A percentile compares a stretch with the other conserved stretches of the same genome.
Evolutionary conservation across 768 basidiomycete species (phyloP).

Genomic region (Hortiboletus flavorubellus): DNA sequence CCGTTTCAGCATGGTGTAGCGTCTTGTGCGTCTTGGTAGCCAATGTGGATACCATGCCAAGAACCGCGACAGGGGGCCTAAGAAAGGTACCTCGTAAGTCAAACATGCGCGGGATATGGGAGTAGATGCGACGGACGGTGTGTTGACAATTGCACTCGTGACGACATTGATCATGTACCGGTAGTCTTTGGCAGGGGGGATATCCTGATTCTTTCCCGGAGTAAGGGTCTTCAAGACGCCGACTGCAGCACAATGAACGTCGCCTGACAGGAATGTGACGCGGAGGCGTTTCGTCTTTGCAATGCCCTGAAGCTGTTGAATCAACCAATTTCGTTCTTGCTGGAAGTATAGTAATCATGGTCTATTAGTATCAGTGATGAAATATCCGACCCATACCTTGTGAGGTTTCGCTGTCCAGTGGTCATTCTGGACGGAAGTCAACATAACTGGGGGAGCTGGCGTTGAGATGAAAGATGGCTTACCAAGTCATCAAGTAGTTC

Average conservation of each 20-base stretch:
- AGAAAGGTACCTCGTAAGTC: not conserved
- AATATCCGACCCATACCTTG: slow-evolving; percentile 47
- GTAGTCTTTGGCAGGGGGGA: slow-evolving; percentile 59
- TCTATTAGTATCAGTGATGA: not conserved
- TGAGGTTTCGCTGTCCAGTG: slow-evolving; percentile 86
- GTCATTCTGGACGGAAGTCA: slow-evolving; percentile 76
- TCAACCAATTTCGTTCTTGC: slow-evolving; percentile 88
- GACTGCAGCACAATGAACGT: slow-evolving; percentile 91
- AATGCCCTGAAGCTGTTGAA: slow-evolving; percentile 73
- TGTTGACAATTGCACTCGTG: slow-evolving; percentile 94
- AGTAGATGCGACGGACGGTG: slow-evolving; percentile 57
- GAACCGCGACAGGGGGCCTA: slow-evolving; percentile 65
- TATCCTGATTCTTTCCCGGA: slow-evolving; percentile 26
- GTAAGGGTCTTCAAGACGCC: slow-evolving; percentile 70
- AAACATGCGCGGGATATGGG: not conserved
- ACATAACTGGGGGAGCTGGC: slow-evolving; percentile 24
- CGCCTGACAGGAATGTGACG: slow-evolving; percentile 86
- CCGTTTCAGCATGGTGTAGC: slow-evolving; percentile 76
- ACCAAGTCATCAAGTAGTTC: slow-evolving; percentile 93
- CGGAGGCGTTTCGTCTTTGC: slow-evolving; percentile 62
- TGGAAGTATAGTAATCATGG: slow-evolving; percentile 31
- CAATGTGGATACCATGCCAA: slow-evolving; percentile 76
- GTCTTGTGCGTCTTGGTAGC: slow-evolving; percentile 84
- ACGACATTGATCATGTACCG: slow-evolving; percentile 92
- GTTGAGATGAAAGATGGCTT: slow-evolving; percentile 16